Evolutionary conservation across 371 early-diverging fungal species (phyloP).

Genomic region (Conidiobolus incongruus): DNA sequence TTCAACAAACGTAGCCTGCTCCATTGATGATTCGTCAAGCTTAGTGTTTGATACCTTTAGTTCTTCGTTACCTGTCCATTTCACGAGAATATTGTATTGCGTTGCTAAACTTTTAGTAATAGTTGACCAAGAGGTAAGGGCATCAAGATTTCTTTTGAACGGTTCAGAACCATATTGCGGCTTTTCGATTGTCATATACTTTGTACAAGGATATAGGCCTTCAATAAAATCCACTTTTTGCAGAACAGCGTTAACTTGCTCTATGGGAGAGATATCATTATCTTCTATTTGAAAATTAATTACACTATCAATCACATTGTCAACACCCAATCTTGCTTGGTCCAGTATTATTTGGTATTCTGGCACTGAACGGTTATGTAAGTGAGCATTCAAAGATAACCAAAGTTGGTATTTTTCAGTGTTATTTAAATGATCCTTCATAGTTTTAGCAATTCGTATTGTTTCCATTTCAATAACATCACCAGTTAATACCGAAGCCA

Average conservation of each 20-base stretch:
- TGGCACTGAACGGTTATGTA: slow-evolving; percentile 28
- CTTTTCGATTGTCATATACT: slow-evolving; percentile 34
- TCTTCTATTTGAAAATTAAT: slow-evolving; percentile 21
- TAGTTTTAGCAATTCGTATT: slow-evolving; percentile 31
- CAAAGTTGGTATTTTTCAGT: slow-evolving; percentile 41
- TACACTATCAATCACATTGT: slow-evolving; percentile 31
- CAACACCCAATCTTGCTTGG: slow-evolving; percentile 34
- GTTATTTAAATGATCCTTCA: slow-evolving; percentile 20
- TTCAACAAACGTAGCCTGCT: slow-evolving; percentile 76
- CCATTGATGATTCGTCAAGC: slow-evolving; percentile 20
- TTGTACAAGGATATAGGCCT: slow-evolving; percentile 45
- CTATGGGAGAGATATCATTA: slow-evolving; percentile 13
- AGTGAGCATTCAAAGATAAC: slow-evolving; percentile 41
- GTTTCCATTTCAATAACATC: slow-evolving; percentile 73
- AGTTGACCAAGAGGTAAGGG: slow-evolving; percentile 53
- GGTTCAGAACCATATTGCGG: slow-evolving; percentile 38
- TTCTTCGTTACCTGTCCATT: slow-evolving; percentile 58
- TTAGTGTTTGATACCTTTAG: slow-evolving; percentile 4
- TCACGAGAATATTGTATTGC: slow-evolving; percentile 42
- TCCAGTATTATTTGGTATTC: slow-evolving; percentile 46
- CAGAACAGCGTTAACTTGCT: slow-evolving; percentile 38
- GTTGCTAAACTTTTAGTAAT: slow-evolving; percentile 43
- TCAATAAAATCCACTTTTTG: slow-evolving; percentile 53
- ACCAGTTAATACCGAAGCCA: slow-evolving; percentile 58
- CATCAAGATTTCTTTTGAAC: slow-evolving; percentile 45